Evolutionary conservation across 768 basidiomycete species (phyloP).

Genomic region (Pulveroboletus sp.): DNA sequence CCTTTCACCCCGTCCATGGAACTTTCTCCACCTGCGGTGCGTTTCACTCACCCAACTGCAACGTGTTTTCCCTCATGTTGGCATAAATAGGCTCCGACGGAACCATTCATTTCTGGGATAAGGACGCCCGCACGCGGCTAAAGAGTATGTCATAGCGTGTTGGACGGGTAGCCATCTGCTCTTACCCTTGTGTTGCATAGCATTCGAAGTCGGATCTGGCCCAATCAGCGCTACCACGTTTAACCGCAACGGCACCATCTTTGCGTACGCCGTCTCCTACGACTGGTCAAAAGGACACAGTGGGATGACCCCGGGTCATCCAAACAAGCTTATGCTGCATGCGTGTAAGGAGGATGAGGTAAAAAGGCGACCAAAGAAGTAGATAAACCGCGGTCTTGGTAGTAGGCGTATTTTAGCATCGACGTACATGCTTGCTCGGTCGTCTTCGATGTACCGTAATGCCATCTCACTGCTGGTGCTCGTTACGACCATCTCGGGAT

Average conservation of each 20-base stretch:
- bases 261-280: constrained; percentile 90
- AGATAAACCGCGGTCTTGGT: constrained; percentile 1
- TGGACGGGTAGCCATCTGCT: background rate
- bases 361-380: constrained; percentile 50
- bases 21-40: constrained; percentile 79
- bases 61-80: constrained; percentile 15
- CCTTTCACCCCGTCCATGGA: constrained; percentile 79
- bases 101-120: constrained; percentile 92
- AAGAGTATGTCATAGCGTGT: constrained; percentile 53
- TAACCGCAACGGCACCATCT: constrained; percentile 83
- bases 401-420: constrained; percentile 2
- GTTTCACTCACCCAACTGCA: constrained; percentile 22
- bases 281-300: constrained; percentile 93
- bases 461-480: constrained; percentile 1
- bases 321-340: constrained; percentile 82
- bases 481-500: background rate
- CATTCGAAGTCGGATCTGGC: constrained; percentile 68
- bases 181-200: constrained; percentile 31
- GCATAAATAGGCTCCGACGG: constrained; percentile 64
- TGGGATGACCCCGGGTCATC: constrained; percentile 64
- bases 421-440: constrained; percentile 2
- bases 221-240: constrained; percentile 80
- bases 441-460: constrained; percentile 15
- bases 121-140: constrained; percentile 85
- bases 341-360: constrained; percentile 86